Evolutionary conservation across 2,329 filamentous ascomycete genomes (phyloP).

Genomic region (Aspergillus candidus): DNA sequence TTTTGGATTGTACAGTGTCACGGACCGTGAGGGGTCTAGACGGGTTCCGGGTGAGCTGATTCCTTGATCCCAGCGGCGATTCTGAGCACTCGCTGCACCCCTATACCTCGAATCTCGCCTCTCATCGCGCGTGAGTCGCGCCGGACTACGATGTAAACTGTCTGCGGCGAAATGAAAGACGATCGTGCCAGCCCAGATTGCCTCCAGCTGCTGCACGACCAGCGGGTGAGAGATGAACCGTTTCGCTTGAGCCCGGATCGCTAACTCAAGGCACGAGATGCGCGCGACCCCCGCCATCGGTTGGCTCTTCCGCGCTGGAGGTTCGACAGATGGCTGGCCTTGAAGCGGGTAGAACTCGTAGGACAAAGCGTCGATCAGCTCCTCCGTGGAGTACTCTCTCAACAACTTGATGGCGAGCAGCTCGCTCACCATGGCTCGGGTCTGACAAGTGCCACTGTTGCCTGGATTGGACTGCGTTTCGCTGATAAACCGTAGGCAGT

Average conservation of each 20-base stretch:
- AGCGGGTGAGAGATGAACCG: constrained; percentile 86
- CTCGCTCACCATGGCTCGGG: constrained; percentile 83
- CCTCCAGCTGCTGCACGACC: constrained; percentile 90
- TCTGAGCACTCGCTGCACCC: constrained; percentile 11
- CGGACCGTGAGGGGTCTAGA: constrained; percentile 55
- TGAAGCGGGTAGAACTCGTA: constrained; percentile 94
- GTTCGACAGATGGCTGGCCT: constrained; percentile 56
- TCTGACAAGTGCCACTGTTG: constrained; percentile 76
- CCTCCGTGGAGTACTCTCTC: constrained; percentile 81
- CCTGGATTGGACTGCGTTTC: constrained; percentile 76
- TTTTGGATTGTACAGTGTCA: constrained; percentile 81
- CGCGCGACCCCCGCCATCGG: constrained; percentile 58
- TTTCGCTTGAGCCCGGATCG: constrained; percentile 87
- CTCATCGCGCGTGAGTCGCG: constrained; percentile 19
- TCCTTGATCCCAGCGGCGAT: constrained; percentile 7
- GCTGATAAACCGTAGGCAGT: constrained; percentile 87
- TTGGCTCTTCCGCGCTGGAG: constrained; percentile 36
- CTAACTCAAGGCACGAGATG: constrained; percentile 86
- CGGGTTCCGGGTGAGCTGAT: constrained; percentile 14
- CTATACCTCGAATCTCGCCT: constrained; percentile 23
- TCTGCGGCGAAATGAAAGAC: constrained; percentile 89
- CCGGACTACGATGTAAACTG: constrained; percentile 63
- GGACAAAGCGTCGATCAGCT: constrained; percentile 87
- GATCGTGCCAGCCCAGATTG: constrained; percentile 93
- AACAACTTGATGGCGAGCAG: constrained; percentile 82